Evolutionary conservation across 805 yeast species (phyloP), one percentile per base, ranked within the genome.

Genomic region (Wickerhamiella parazyma): DNA sequence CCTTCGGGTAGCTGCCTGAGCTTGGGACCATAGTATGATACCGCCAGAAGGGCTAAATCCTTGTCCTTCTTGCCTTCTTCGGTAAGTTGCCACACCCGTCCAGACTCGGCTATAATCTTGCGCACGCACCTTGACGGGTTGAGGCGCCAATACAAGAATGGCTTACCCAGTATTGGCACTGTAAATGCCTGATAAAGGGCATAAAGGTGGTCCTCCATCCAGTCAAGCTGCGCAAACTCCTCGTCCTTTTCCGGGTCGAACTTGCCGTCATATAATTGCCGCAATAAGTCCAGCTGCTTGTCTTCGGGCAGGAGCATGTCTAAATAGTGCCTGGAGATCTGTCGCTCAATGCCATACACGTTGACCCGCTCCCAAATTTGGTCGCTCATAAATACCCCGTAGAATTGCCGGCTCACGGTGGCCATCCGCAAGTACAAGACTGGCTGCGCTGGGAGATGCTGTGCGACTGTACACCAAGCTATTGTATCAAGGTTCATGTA

Each of bases 391-490:
- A 36, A 36, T 9, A 36, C 11, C 12, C 19, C 14, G 20, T 36
- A 17, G 12, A 25, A 36, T 4, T 18, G 16, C 17, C 25, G 26
- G 33, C 28, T 24, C 6, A 36, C 39, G 3, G 39, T 25, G 12
- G 39, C 39, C 11, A 36, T 31, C 14, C 33, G 9, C 28, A 29
- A 16, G 14, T n/a, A 36, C 4, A 12, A 14, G 6, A 36, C 22
- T 1, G 39, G 39, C 8, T 25, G 18, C 7, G 39, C 33, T 3
- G 26, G 22, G 3, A 36, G 12, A 10, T 16, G 17, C 18, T 36
- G 39, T 7, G 33, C 39, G 16, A 36, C 39, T 8, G 12, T 28
- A 22, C 25, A 19, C 39, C 39, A 36, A n/a, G n/a, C n/a, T n/a
- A n/a, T n/a, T n/a, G n/a, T n/a, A n/a, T n/a, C n/a, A n/a, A n/a